A percentile compares a stretch with the other conserved stretches of the same genome.
These are phyloP conservation scores for Mycena leptocephala DNA, from an alignment of 768 basidiomycete genomes.

Conservation along the genomic window DNA sequence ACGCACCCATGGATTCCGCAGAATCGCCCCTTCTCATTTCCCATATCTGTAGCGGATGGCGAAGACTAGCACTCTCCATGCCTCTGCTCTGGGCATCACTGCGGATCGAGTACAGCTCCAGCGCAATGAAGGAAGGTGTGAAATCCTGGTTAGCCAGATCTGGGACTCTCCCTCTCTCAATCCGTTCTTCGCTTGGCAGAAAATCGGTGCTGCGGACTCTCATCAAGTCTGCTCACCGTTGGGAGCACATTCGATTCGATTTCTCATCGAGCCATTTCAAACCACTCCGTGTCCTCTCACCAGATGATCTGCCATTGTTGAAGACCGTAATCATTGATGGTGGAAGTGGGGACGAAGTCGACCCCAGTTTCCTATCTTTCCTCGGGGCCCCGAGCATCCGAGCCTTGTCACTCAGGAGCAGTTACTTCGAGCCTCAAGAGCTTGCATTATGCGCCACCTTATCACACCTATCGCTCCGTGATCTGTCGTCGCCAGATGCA, in stretches of 20 bases:
- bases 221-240: background rate
- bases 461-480: background rate
- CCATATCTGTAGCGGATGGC: conserved; percentile 5
- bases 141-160: background rate
- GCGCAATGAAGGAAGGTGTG: background rate
- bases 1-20: background rate
- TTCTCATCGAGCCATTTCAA: background rate
- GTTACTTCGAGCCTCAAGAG: background rate
- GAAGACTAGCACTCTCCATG: background rate
- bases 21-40: background rate
- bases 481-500: background rate
- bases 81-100: conserved; percentile 6
- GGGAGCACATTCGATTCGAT: background rate
- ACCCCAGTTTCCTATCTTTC: background rate
- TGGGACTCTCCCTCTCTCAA: background rate
- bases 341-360: background rate
- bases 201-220: background rate
- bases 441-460: background rate
- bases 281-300: background rate
- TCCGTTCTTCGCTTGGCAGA: background rate
- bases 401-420: background rate
- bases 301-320: background rate
- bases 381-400: background rate
- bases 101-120: background rate
- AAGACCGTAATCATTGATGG: background rate